These are phyloP conservation scores for Sclerotinia minor DNA, from an alignment of 2,329 filamentous ascomycete species.

Conservation along the genomic window DNA sequence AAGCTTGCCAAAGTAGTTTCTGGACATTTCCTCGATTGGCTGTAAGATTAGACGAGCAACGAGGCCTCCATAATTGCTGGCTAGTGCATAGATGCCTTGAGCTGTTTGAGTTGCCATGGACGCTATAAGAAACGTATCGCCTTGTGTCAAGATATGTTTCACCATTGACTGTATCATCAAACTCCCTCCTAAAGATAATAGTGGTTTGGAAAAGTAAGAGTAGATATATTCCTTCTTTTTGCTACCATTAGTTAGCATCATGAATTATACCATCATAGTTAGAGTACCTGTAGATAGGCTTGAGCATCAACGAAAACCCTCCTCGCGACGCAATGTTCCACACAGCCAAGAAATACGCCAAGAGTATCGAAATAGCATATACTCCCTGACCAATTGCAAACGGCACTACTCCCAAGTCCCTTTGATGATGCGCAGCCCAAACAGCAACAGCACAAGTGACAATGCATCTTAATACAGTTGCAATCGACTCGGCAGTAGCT, in stretches of 20 bases:
- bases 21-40: constrained; percentile 89
- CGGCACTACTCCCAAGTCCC: constrained; percentile 73
- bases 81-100: constrained; percentile 89
- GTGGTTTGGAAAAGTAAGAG: constrained; percentile 62
- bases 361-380: constrained; percentile 68
- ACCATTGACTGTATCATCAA: constrained; percentile 85
- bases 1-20: constrained; percentile 83
- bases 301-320: constrained; percentile 69
- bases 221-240: constrained; percentile 32
- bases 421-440: constrained; percentile 54
- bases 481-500: constrained; percentile 78
- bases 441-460: constrained; percentile 71
- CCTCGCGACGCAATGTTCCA: constrained; percentile 54
- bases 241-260: constrained; percentile 14
- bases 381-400: constrained; percentile 85
- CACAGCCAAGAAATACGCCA: constrained; percentile 69
- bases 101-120: constrained; percentile 73
- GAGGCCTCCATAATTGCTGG: constrained; percentile 91
- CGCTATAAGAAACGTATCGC: constrained; percentile 86
- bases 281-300: constrained; percentile 42
- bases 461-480: constrained; percentile 75
- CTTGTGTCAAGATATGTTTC: constrained; percentile 92
- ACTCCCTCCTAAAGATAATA: constrained; percentile 73
- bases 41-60: constrained; percentile 88
- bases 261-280: background rate